Percentiles rank a stretch among this genome's conserved stretches.
Evolutionary conservation across 2,329 filamentous ascomycete species (phyloP).

Genomic region (Aspergillus viridinutans): DNA sequence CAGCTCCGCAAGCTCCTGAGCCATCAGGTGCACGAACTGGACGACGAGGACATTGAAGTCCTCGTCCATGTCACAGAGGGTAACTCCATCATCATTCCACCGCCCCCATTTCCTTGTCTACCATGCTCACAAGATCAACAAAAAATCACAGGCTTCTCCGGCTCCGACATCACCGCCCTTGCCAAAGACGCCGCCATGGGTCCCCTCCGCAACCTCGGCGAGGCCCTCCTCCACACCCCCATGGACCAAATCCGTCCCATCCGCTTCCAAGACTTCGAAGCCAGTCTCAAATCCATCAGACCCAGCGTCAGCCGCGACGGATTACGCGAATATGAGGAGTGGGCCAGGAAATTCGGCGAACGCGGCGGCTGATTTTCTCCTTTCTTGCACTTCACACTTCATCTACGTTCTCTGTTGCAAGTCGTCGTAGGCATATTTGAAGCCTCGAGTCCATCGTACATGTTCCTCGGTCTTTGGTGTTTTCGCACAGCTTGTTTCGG

Average conservation of each 20-base stretch:
- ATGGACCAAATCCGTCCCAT: conserved; percentile 95
- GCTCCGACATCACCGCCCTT: conserved; percentile 91
- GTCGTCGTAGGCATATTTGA: not conserved
- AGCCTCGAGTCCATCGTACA: not conserved
- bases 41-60: conserved; percentile 64
- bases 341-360: conserved; percentile 91
- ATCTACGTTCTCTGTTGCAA: not conserved
- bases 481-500: not conserved
- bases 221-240: conserved; percentile 81
- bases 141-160: conserved; percentile 74
- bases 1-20: conserved; percentile 77
- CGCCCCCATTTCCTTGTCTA: not conserved
- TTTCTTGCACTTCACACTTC: not conserved
- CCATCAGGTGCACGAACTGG: conserved; percentile 80
- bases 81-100: conserved; percentile 33
- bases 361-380: conserved; percentile 56
- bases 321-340: conserved; percentile 85
- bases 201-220: conserved; percentile 81
- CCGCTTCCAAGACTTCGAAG: conserved; percentile 73
- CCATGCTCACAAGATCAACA: not conserved
- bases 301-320: conserved; percentile 85
- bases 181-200: conserved; percentile 99
- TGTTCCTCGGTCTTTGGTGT: not conserved
- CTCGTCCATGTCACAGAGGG: conserved; percentile 82
- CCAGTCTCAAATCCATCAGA: conserved; percentile 77